Base-by-base conservation (phyloP, 1,284 basidiomycete species). In the Leccinum huronense region DNA sequence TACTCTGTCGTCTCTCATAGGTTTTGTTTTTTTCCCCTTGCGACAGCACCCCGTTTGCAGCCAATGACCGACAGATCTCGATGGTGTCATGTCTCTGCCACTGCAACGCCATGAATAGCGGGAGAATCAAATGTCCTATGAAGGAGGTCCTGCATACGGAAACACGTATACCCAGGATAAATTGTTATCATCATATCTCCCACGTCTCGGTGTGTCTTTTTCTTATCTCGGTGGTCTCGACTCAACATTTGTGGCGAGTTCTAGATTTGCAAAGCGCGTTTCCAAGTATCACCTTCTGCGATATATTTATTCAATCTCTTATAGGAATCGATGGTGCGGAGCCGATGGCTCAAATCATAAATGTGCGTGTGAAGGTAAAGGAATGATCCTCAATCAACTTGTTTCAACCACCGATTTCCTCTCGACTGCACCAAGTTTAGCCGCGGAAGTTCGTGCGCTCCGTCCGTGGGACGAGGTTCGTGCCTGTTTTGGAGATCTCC, bases 81-180 rank as follows among this genome's bases (percentile, higher is more conserved):
- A 63, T 69, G 45, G 55, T 57, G 45, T 38, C 51, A 38, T 34
- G 8, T 16, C 62, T 64, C 58, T 69, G 63, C 60, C 58, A 16
- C 60, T 61, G 66, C 34, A 48, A 48, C 68, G 70, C 66, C 68
- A 58, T 58, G 33, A 19, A 33, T 42, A 36, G 36, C 63, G 62
- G 68, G 63, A 23, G 53, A n/a, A 60, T 40, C 58, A 45, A 30
- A 4, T 57, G 27, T 58, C 48, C 36, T 19, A 27, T 59, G 53
- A 55, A 59, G 4, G 10, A 59, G 5, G 4, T 45, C 7, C 13
- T 6, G 9, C 23, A 42, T n/a, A 27, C 30, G 54, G 45, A 51
- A 8, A 30, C 31, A 57, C 40, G 45, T 56, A 19, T 40, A 34
- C 3, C 57, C 57, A 9, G 33, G 23, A 38, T 58, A 51, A 23